A percentile compares a stretch with the other conserved stretches of the same genome.
Evolutionary conservation across 2,329 filamentous ascomycete genomes (phyloP).

Genomic region (Ustulina deusta): DNA sequence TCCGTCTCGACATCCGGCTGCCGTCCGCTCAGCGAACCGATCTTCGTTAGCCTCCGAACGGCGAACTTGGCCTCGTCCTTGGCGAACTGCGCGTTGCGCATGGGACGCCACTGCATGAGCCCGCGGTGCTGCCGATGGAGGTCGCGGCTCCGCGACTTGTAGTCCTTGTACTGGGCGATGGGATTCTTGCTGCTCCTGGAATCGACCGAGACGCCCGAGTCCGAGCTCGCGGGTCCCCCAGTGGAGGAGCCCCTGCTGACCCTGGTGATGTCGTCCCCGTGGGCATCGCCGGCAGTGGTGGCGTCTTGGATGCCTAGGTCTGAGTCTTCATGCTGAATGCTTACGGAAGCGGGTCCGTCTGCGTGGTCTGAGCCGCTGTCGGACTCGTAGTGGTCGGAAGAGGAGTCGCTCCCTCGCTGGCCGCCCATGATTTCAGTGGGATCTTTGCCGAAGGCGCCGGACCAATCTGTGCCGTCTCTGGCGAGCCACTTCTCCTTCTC

Average conservation of each 20-base stretch:
- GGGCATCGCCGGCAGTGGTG: conserved; percentile 42
- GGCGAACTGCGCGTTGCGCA: conserved; percentile 85
- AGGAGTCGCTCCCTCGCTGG: conserved; percentile 20
- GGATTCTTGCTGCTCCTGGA: conserved; percentile 63
- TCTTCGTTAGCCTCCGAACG: conserved; percentile 78
- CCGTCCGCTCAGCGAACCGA: conserved; percentile 81
- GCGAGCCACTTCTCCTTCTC: conserved; percentile 83
- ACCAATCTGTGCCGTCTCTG: conserved; percentile 87
- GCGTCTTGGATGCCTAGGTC: conserved; percentile 56
- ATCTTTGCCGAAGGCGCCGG: conserved; percentile 84
- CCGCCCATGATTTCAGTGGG: conserved; percentile 65
- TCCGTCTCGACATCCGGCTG: conserved; percentile 92
- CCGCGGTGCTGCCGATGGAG: conserved; percentile 89
- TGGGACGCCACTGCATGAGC: conserved; percentile 94
- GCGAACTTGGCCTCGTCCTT: conserved; percentile 89
- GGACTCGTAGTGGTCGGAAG: conserved; percentile 52
- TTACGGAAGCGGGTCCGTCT: conserved; percentile 39
- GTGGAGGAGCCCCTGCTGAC: conserved; percentile 38
- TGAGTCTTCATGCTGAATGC: conserved; percentile 44
- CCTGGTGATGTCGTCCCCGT: conserved; percentile 42
- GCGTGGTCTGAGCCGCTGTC: conserved; percentile 53
- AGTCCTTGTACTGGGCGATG: conserved; percentile 69
- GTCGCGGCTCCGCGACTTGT: conserved; percentile 75
- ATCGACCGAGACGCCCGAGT: conserved; percentile 48
- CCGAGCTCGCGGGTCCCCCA: conserved; percentile 9